Base-by-base conservation (phyloP, 129 eudicot species). In the Pittosporum tobira region DNA sequence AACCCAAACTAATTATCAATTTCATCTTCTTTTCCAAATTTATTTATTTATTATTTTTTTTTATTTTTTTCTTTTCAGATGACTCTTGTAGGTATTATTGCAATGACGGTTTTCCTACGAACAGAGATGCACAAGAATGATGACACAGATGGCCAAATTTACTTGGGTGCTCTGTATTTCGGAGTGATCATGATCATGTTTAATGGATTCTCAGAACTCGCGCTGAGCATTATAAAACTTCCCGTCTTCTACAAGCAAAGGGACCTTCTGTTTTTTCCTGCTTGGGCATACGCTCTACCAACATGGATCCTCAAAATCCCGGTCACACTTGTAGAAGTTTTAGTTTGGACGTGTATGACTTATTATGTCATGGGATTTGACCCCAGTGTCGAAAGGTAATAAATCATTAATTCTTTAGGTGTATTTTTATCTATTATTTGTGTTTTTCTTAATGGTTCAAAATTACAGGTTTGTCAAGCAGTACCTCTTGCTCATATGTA, bases 171-270 rank as follows among this genome's bases (percentile, higher is more conserved):
- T n/a, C 68, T 93, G 25, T 93, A 77, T 81, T 87, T 69, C 55
- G 57, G 75, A 28, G 69, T 82, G 15, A 38, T 84, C 18, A 74
- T 75, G 73, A 61, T 84, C 30, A 88, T 82, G 75, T 93, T 93
- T 67, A 87, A 84, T 53, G 99, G 99, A 42, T 83, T 75, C 66
- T 77, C 99, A 11, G 99, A 93, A 77, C 76, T 93, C 29, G 63
- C 94, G 19, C 69, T 93, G 38, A 84, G 88, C 62, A 83, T 93
- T 51, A 15, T 79, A 21, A 93, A 87, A 64, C 99, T 93, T 65
- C 99, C 99, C 0, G 90, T 84, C 50, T 93, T 93, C 25, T 93
- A 76, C 69, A 93, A 93, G 77, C 99, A 93, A 47, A 58, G 99
- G 56, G 99, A 93, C 69, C 84, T 87, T 66, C 73, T 85, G 16